Conservation (phyloP, 2,329 filamentous ascomycete species). For the Fusarium subtropicale region DNA sequence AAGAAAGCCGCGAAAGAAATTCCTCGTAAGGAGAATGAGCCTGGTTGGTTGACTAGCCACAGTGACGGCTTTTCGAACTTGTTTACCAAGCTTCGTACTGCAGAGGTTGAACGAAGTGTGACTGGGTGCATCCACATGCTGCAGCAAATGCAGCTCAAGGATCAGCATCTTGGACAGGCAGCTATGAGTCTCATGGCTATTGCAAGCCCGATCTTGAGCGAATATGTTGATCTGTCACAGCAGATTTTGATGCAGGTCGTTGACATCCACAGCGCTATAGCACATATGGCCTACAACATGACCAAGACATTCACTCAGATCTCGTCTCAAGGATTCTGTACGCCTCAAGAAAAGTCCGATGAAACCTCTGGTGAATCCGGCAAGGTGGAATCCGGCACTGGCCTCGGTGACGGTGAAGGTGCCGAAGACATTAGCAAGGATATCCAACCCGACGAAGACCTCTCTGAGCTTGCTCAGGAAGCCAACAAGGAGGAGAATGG, state of each 20-base stretch:
- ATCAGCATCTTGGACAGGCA: constrained; percentile 45
- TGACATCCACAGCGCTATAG: constrained; percentile 75
- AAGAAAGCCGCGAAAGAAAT: constrained; percentile 64
- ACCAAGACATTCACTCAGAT: constrained; percentile 83
- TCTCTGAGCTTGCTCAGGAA: constrained; percentile 91
- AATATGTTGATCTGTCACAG: constrained; percentile 74
- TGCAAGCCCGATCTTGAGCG: constrained; percentile 74
- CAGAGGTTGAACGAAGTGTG: constrained; percentile 63
- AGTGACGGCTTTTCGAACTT: constrained; percentile 64
- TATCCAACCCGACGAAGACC: constrained; percentile 90
- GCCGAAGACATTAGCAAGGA: constrained; percentile 99
- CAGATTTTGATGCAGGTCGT: constrained; percentile 69
- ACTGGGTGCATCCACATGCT: constrained; percentile 54
- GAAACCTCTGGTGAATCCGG: constrained; percentile 76
- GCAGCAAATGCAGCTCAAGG: constrained; percentile 49
- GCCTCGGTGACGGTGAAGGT: constrained; percentile 93
- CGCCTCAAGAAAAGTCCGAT: constrained; percentile 82
- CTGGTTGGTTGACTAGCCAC: constrained; percentile 55
- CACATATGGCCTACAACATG: constrained; percentile 80
- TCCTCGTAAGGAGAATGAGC: constrained; percentile 51
- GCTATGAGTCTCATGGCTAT: constrained; percentile 51
- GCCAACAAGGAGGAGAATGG: constrained; percentile 72
- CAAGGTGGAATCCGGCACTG: constrained; percentile 90
- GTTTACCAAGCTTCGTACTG: constrained; percentile 69
- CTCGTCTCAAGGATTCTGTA: constrained; percentile 89